Conservation (phyloP, 2,329 filamentous ascomycete genomes). For the Camptophora hylomeconis region DNA sequence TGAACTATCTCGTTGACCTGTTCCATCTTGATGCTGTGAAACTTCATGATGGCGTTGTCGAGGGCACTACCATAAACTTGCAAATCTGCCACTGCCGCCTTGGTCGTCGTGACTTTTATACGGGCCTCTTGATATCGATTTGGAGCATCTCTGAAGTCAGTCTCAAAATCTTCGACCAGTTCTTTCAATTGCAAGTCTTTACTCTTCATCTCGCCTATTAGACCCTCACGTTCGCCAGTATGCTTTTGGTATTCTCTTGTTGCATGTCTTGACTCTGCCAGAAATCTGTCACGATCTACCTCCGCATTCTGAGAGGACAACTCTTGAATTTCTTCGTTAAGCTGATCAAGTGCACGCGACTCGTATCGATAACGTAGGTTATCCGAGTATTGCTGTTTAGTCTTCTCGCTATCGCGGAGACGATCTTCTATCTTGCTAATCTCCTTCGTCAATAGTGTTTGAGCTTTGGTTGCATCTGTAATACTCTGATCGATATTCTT, state of each 20-base stretch:
- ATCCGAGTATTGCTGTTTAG: constrained; percentile 74
- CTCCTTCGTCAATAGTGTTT: constrained; percentile 51
- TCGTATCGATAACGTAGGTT: constrained; percentile 79
- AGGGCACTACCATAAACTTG: constrained; percentile 70
- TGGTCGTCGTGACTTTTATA: constrained; percentile 81
- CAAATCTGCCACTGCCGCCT: constrained; percentile 83
- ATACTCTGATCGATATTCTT: constrained; percentile 54
- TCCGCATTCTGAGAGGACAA: constrained; percentile 69
- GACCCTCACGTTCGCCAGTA: constrained; percentile 57
- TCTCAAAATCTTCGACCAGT: constrained; percentile 66
- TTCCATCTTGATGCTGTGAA: constrained; percentile 92
- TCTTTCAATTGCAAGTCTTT: constrained; percentile 70
- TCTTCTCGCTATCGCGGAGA: constrained; percentile 65
- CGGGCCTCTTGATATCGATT: constrained; percentile 73
- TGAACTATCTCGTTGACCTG: constrained; percentile 92
- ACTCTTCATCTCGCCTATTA: constrained; percentile 66
- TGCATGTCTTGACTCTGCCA: constrained; percentile 53
- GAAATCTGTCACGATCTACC: constrained; percentile 65
- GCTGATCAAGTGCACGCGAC: constrained; percentile 50
- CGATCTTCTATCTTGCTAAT: constrained; percentile 69
- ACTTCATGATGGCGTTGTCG: constrained; percentile 95
- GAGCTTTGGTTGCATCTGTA: constrained; percentile 51
- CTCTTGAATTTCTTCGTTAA: constrained; percentile 57
- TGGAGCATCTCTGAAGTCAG: constrained; percentile 74
- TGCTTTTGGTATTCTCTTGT: constrained; percentile 57